Base-by-base conservation (phyloP, 1,284 basidiomycete species). In the Ustilago crameri region DNA sequence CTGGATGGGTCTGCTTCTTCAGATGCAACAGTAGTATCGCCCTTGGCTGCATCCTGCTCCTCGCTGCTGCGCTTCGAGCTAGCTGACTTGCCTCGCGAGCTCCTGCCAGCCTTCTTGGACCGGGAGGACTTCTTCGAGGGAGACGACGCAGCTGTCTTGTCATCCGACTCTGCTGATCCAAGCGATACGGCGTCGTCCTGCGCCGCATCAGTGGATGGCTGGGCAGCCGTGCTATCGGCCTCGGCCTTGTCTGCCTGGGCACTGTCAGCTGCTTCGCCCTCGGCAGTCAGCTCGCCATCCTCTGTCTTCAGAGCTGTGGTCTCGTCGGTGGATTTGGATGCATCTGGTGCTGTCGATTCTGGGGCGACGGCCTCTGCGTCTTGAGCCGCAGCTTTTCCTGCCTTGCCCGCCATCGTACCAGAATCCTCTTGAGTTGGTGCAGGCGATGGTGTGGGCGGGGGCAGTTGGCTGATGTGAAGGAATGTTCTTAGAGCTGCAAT, bases 41-140 rank as follows among this genome's bases (percentile, higher is more conserved):
- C 44, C 15, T 56, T 53, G 17, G 45, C 15, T 0, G 53, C 24
- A 3, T 70, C 56, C 12, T 59, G 56, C 47, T 73, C 56, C 27
- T 63, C 60, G 50, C 56, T 73, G 51, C 56, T 63, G 32, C 60
- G 51, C 46, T 67, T 72, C 5, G 64, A 64, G 51, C 59, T 53
- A 14, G 45, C 12, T 5, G 60, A 54, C 46, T 62, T 62, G 57
- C 54, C 55, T 9, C 60, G 62, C 9, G 62, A 71, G 37, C 0
- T 54, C 24, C 56, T 63, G 52, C 48, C 32, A n/a, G 54, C 58
- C 43, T 67, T 72, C 51, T 67, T 72, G 4, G 64, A 57, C 43
- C 55, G 60, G 50, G 46, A 23, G 4, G 52, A 32, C 41, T 58
- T 68, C 27, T 64, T 73, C 24, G 60, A 59, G 5, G 70, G 48